Conservation (phyloP, 2,329 filamentous ascomycete genomes). For the Alternaria panax region DNA sequence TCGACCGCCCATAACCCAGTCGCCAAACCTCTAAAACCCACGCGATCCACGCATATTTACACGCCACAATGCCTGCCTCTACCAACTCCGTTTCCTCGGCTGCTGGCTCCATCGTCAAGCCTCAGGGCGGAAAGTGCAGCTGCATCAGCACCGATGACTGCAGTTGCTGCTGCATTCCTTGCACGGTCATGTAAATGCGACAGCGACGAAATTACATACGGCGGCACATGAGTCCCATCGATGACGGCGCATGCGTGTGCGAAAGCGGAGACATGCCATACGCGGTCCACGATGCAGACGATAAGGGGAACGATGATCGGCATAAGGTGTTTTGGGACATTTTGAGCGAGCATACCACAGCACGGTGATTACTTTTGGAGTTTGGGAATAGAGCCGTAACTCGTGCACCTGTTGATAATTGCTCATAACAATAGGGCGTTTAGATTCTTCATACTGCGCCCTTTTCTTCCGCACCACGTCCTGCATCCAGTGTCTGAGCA, state of each 20-base stretch:
- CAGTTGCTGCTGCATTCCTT: slow-evolving; percentile 47
- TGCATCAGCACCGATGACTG: slow-evolving; percentile 43
- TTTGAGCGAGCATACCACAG: slow-evolving; percentile 2
- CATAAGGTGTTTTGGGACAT: neutral
- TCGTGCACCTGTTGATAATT: neutral
- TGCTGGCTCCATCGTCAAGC: slow-evolving; percentile 46
- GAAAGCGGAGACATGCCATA: neutral
- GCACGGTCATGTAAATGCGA: slow-evolving; percentile 47
- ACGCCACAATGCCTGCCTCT: slow-evolving; percentile 42
- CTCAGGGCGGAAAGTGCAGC: slow-evolving; percentile 40
- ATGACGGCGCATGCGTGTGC: neutral
- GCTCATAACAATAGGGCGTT: neutral
- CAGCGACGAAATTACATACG: neutral
- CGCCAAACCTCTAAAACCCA: neutral
- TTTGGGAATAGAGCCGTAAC: neutral
- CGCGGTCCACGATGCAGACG: neutral
- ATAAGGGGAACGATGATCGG: neutral
- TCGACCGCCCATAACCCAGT: neutral
- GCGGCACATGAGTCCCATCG: neutral
- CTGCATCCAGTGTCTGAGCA: neutral
- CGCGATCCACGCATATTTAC: neutral
- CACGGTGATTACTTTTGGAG: neutral
- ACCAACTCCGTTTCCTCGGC: slow-evolving; percentile 41
- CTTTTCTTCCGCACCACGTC: neutral
- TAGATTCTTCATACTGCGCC: neutral